Evolutionary conservation across 2,329 filamentous ascomycete genomes (phyloP), one percentile per base, ranked within the genome.

Genomic region (Hypoxylon sp.): DNA sequence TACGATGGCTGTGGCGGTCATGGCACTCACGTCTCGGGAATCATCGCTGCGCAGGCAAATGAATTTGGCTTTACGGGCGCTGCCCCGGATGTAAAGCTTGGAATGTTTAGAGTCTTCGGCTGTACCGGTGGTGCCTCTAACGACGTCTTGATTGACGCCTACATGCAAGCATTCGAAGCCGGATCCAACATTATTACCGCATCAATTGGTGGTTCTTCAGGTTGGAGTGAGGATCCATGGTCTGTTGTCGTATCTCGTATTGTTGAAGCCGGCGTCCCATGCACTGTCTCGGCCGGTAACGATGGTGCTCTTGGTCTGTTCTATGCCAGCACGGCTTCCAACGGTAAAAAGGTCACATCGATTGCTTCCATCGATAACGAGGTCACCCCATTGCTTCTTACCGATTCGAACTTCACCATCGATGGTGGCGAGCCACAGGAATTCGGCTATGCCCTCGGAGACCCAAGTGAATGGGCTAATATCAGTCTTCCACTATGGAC

Each of bases 21-120:
- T 76, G 88, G 89, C 31, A 88, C 86, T 0, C 88, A 89, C 76
- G 86, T 89, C 24, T 83, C 88, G 1, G 89, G 90, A 33, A 90
- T 88, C 67, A 84, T 91, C 48, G 89, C 87, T 1, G 88, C 88
- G 1, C 85, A 89, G 75, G 75, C 78, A 50, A 82, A 88, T 74
- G 76, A 80, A 0, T 83, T 83, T 39, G 84, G 84, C n/a, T 86
- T 89, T 72, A 85, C 84, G 14, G 88, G 88, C 14, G 86, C 84
- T 9, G 88, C 87, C 0, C 84, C 86, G 0, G 73, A 83, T 44
- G 88, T 87, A 1, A 86, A 80, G 0, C 80, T 91, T 1, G 86
- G 86, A 48, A 82, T 84, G 50, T 90, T 86, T 79, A 83, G 84
- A 50, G 85, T 88, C 3, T 88, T 90, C 63, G 86, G 86, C 50